Base-by-base conservation (phyloP, 805 yeast genomes). In the Candida piceae region DNA sequence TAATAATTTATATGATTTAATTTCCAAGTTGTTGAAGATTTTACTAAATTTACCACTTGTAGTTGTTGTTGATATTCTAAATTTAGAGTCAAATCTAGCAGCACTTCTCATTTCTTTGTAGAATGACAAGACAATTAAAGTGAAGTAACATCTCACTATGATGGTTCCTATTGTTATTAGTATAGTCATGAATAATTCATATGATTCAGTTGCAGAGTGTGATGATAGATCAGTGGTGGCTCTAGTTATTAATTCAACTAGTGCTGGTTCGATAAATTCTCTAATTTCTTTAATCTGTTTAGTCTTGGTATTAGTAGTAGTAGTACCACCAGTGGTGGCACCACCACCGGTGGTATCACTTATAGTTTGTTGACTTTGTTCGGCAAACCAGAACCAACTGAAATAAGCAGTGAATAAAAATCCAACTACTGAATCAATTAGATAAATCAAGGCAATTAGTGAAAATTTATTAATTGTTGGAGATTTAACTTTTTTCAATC, bases 391-490 rank as follows among this genome's bases (percentile, higher is more conserved):
- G 42, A 76, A 72, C 36, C 72, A 70, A 5, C 80, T 71, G 55
- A 90, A 89, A 60, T 78, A 83, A 5, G 80, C 45, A 16, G 95
- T 84, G 59, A 83, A 88, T 3, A 82, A 59, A 19, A 77, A 58
- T 19, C 86, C 84, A 28, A 76, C 58, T 0, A 80, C 23, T 0
- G 95, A 80, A 56, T 90, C 97, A 8, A 76, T 29, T 2, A 75
- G 49, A 57, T 80, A 89, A 3, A 81, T 56, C 29, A 82, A 60
- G 12, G 84, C 71, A 20, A 82, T 76, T 19, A 80, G 66, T 4
- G 93, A 74, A 49, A 76, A 69, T 31, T 74, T 72, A 43, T 83
- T 66, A 5, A 82, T 72, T 31, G 73, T 73, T 31, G 83, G 80
- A 32, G 66, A 62, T 35, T 68, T 63, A 21, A 85, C 63, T 28